Conservation (phyloP, 2,329 filamentous ascomycete species). For the Lasiodiplodia theobromae region DNA sequence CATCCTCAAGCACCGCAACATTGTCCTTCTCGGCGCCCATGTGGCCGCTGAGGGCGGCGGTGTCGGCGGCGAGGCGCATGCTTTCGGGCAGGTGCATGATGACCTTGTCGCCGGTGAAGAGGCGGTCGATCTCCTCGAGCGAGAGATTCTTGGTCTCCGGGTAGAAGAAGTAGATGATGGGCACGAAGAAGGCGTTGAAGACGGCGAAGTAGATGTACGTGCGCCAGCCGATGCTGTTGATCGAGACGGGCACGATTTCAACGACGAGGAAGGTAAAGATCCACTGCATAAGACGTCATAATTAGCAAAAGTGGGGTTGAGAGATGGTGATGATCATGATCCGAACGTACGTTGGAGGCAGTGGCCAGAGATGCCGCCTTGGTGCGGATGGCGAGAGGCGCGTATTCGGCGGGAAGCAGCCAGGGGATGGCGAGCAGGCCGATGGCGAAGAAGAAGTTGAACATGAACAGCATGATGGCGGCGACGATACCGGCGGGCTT, state of each 20-base stretch:
- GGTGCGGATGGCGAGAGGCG: constrained; percentile 46
- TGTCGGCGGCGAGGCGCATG: constrained; percentile 30
- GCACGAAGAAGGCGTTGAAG: constrained; percentile 45
- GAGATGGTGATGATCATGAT: constrained; percentile 37
- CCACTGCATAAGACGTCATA: constrained; percentile 36
- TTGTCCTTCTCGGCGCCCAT: constrained; percentile 3
- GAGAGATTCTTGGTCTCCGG: constrained; percentile 61
- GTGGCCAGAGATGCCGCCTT: constrained; percentile 47
- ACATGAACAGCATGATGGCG: constrained; percentile 53
- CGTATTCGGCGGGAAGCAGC: constrained; percentile 53
- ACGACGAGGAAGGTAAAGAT: constrained; percentile 43
- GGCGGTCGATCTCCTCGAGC: constrained; percentile 61
- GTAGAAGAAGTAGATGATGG: constrained; percentile 56
- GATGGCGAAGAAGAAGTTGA: constrained; percentile 43
- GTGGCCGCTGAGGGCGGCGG: neutral
- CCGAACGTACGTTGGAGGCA: constrained; percentile 40
- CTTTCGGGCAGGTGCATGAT: constrained; percentile 31
- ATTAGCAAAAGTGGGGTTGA: constrained; percentile 37
- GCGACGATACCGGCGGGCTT: constrained; percentile 52
- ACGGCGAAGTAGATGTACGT: constrained; percentile 34
- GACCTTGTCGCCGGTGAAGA: constrained; percentile 50
- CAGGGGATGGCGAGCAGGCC: constrained; percentile 38
- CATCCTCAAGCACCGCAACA: constrained; percentile 7
- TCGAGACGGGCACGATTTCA: constrained; percentile 50
- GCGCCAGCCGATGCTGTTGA: constrained; percentile 41